A percentile compares a stretch with the other conserved stretches of the same genome.
Conservation (phyloP, 345 rosid species). For the Citrus australasica region DNA sequence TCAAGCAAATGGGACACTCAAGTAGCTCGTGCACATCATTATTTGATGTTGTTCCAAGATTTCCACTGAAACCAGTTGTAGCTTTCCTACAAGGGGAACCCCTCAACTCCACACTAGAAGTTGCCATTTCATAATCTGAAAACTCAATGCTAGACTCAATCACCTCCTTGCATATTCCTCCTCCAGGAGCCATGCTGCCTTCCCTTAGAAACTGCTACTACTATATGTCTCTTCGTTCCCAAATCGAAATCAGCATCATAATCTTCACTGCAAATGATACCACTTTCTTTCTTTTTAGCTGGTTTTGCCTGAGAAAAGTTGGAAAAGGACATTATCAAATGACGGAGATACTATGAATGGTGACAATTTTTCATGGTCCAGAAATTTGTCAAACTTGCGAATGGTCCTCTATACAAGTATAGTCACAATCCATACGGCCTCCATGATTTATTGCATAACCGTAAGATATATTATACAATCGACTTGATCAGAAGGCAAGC, state of each 20-base stretch:
- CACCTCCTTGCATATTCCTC: conserved; percentile 50
- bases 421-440: not conserved
- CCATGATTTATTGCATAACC: not conserved
- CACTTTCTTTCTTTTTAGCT: not conserved
- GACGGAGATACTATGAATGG: conserved; percentile 1
- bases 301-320: conserved; percentile 3
- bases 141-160: conserved; percentile 39
- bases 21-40: conserved; percentile 76
- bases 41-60: conserved; percentile 44
- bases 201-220: conserved; percentile 13
- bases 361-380: conserved; percentile 5
- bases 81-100: conserved; percentile 45
- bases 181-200: conserved; percentile 52
- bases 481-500: not conserved
- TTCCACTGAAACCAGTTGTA: conserved; percentile 37
- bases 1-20: conserved; percentile 76
- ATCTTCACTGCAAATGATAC: not conserved
- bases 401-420: conserved; percentile 8
- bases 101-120: conserved; percentile 39
- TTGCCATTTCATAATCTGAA: conserved; percentile 44
- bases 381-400: not conserved
- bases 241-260: not conserved
- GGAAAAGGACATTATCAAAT: not conserved
- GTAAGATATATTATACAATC: not conserved
- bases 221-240: not conserved